These are phyloP conservation scores for Ramularia endophylla DNA, from an alignment of 2,329 filamentous ascomycete species.

Conservation along the genomic window DNA sequence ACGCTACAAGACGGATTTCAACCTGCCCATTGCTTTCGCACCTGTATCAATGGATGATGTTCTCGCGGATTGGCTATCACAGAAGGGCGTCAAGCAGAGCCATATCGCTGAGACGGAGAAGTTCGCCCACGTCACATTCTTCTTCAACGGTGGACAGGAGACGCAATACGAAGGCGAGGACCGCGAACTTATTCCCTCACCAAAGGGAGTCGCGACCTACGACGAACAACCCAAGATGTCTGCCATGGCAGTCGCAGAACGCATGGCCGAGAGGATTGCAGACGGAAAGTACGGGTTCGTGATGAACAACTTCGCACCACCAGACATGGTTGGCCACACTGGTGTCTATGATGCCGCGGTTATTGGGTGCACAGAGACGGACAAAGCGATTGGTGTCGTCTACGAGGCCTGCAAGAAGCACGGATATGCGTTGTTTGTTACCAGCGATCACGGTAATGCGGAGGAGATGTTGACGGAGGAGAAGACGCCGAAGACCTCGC, in stretches of 20 bases:
- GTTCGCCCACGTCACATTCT: constrained; percentile 99
- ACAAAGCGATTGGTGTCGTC: constrained; percentile 88
- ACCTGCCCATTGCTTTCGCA: constrained; percentile 85
- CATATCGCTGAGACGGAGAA: constrained; percentile 99
- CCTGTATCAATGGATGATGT: constrained; percentile 97
- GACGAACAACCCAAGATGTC: constrained; percentile 96
- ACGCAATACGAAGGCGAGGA: constrained; percentile 90
- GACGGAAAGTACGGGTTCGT: constrained; percentile 90
- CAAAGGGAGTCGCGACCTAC: constrained; percentile 84
- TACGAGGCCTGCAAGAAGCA: constrained; percentile 91
- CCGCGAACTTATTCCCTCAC: constrained; percentile 89
- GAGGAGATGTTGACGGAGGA: constrained; percentile 98
- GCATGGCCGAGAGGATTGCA: constrained; percentile 78
- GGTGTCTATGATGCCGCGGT: constrained; percentile 95
- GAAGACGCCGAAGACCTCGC: constrained; percentile 94
- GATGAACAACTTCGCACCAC: constrained; percentile 99
- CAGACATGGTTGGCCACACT: constrained; percentile 99
- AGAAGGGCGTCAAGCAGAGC: constrained; percentile 84
- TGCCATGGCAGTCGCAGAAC: constrained; percentile 80
- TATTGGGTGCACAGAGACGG: constrained; percentile 75
- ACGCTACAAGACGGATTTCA: constrained; percentile 92
- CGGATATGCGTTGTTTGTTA: constrained; percentile 91
- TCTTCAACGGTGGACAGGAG: constrained; percentile 99
- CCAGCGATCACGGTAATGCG: constrained; percentile 91
- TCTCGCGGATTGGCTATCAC: constrained; percentile 92